Base-by-base conservation (phyloP, 441 rosid species). In the Erodium texanum region DNA sequence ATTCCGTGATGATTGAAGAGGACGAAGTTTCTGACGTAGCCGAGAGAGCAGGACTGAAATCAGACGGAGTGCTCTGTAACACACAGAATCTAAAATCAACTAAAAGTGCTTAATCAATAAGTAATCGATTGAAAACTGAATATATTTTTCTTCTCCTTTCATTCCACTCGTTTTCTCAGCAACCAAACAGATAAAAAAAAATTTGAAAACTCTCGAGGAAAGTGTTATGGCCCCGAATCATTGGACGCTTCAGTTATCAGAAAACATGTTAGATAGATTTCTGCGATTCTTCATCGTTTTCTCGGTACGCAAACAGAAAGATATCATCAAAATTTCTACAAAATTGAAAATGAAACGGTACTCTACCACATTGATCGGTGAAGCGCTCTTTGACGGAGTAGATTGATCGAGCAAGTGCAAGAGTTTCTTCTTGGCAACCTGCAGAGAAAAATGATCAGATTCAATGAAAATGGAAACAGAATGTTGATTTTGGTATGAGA, bases 61-160 rank as follows among this genome's bases (percentile, higher is more conserved):
- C 61, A 54, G 59, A 52, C 12, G 61, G 22, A 54, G 61, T 16
- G 22, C 61, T 54, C 61, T 54, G 61, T 1, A 54, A 54, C 61
- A 54, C 1, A 54, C 5, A 54, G 23, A 16, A 16, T 3, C 18
- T 54, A 18, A 52, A 16, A 14, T n/a, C 19, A 14, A 48, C 56
- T n/a, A 15, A 48, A 43, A 43, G 2, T 43, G 50, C 15, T 43
- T 10, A 43, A 43, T 43, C 50, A 43, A 11, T 43, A 43, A 11
- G 8, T 43, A 43, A 11, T 43, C 50, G 8, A 43, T 2, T 10
- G n/a, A 43, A 10, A 43, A 10, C 50, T 43, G n/a, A 43, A 1
- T 14, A 14, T 7, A 10, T 14, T 43, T 43, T 12, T 43, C 45
- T 54, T 18, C 18, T 16, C 56, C n/a, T 48, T 48, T 48, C 56